Percentiles rank a stretch among this genome's conserved stretches.
Conservation (phyloP, 768 basidiomycete species). For the Boletus pseudopeckii region DNA sequence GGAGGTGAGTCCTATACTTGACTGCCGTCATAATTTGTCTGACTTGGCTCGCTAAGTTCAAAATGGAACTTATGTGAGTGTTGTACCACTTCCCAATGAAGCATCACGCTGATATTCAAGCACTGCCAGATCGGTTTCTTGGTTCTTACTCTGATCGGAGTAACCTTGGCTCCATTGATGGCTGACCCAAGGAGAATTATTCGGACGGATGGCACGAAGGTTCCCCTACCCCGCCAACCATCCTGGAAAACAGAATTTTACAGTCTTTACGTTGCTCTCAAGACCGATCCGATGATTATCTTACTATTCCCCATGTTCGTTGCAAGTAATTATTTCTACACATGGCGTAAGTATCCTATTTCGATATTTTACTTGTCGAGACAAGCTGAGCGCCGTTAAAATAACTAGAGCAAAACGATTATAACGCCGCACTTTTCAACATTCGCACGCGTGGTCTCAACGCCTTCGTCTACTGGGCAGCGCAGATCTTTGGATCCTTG, state of each 20-base stretch:
- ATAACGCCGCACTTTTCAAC: slow-evolving; percentile 75
- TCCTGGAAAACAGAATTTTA: slow-evolving; percentile 76
- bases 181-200: slow-evolving; percentile 69
- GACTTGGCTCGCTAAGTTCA: slow-evolving; percentile 40
- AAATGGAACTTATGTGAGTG: slow-evolving; percentile 71
- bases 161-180: slow-evolving; percentile 65
- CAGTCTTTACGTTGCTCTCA: slow-evolving; percentile 64
- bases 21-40: neutral
- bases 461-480: slow-evolving; percentile 74
- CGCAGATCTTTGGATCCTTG: slow-evolving; percentile 74
- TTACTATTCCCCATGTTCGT: slow-evolving; percentile 85
- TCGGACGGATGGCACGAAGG: slow-evolving; percentile 71
- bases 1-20: slow-evolving; percentile 22
- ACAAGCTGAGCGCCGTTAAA: slow-evolving; percentile 8
- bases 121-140: slow-evolving; percentile 70
- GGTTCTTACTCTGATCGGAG: slow-evolving; percentile 66
- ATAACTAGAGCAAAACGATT: slow-evolving; percentile 68
- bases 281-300: slow-evolving; percentile 67
- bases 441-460: slow-evolving; percentile 77
- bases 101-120: neutral
- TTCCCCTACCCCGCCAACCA: slow-evolving; percentile 58
- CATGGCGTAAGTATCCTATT: slow-evolving; percentile 58
- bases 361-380: neutral
- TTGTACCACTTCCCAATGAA: neutral
- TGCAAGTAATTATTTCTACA: slow-evolving; percentile 82